Evolutionary conservation across 768 basidiomycete genomes (phyloP).

Genomic region (Neoboletus magnificus): DNA sequence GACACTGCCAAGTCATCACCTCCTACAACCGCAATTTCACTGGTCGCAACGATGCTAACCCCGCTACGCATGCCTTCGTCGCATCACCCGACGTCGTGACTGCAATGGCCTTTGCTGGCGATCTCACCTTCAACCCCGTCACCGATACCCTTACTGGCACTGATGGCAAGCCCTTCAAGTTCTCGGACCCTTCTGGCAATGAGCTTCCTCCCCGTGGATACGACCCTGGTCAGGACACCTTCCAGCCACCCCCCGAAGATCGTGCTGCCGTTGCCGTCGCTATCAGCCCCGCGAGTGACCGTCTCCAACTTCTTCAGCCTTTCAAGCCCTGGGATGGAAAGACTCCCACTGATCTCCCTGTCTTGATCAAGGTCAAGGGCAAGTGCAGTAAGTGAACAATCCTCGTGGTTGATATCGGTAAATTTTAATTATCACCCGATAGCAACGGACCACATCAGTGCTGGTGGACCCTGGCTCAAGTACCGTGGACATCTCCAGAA

Average conservation of each 20-base stretch:
- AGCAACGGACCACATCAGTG: constrained; percentile 93
- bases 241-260: constrained; percentile 90
- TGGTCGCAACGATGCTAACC: constrained; percentile 99
- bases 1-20: constrained; percentile 69
- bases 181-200: constrained; percentile 84
- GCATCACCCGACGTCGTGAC: constrained; percentile 94
- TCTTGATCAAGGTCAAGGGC: constrained; percentile 98
- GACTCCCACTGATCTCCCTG: constrained; percentile 81
- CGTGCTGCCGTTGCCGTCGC: constrained; percentile 82
- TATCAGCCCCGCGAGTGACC: constrained; percentile 80
- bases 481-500: constrained; percentile 99
- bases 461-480: constrained; percentile 99
- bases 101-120: constrained; percentile 92
- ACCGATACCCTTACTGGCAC: constrained; percentile 83
- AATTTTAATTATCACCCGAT: constrained; percentile 1
- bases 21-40: constrained; percentile 99
- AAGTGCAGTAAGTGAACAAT: constrained; percentile 81
- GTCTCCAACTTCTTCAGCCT: constrained; percentile 86
- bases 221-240: constrained; percentile 95
- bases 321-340: constrained; percentile 94
- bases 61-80: constrained; percentile 96
- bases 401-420: neutral
- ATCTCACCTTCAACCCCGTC: constrained; percentile 94
- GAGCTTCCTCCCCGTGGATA: constrained; percentile 96
- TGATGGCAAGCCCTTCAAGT: constrained; percentile 97